Percentiles rank a stretch among this genome's conserved stretches.
Evolutionary conservation across 306 rosid genomes (phyloP).

Genomic region (Adenanthera pavonina): DNA sequence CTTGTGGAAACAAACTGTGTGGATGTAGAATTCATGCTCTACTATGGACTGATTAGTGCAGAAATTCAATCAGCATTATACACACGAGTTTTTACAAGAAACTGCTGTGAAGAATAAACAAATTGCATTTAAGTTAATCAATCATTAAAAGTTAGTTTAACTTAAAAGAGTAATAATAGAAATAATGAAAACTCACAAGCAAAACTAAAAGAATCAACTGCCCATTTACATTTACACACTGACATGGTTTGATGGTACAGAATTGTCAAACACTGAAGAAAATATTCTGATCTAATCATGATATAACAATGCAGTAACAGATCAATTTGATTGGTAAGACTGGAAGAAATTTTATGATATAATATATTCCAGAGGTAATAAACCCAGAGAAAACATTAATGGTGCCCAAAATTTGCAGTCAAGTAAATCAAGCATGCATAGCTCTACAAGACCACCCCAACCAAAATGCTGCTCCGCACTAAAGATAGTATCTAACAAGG

Average conservation of each 20-base stretch:
- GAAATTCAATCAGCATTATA: conserved; percentile 38
- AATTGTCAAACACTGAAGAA: conserved; percentile 1
- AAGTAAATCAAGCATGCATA: background rate
- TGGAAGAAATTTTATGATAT: conserved; percentile 11
- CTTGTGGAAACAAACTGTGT: conserved; percentile 69
- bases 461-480: background rate
- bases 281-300: background rate
- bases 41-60: conserved; percentile 43
- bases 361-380: background rate
- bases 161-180: background rate
- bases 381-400: background rate
- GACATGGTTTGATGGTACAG: background rate
- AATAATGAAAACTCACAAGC: background rate
- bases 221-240: background rate
- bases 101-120: conserved; percentile 15
- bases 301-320: conserved; percentile 16
- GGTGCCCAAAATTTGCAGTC: background rate
- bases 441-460: background rate
- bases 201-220: conserved; percentile 12
- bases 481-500: background rate
- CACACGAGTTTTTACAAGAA: background rate
- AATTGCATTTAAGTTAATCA: conserved; percentile 15
- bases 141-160: conserved; percentile 17
- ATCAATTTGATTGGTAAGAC: conserved; percentile 17
- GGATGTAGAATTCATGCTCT: conserved; percentile 70